Evolutionary conservation across 129 eudicot genomes (phyloP).

Genomic region (Centrapalus pauciflorus): DNA sequence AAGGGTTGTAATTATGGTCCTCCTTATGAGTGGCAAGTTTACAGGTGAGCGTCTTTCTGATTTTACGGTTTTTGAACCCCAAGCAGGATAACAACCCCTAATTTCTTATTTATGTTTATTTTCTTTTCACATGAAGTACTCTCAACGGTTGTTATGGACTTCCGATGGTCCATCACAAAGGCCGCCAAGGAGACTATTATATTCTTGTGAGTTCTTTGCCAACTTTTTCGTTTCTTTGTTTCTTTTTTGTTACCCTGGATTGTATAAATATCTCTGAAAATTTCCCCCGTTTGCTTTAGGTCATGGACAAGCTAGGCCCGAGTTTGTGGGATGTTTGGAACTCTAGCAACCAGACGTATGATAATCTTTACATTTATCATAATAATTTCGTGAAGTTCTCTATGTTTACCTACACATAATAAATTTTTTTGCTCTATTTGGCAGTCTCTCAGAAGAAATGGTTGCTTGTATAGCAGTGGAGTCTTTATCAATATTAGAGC

Average conservation of each 20-base stretch:
- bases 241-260: too few relatives aligned
- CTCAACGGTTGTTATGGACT: constrained; percentile 68
- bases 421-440: not conserved
- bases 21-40: constrained; percentile 77
- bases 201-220: constrained; percentile 40
- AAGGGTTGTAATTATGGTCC: constrained; percentile 78
- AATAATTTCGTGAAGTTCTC: not conserved
- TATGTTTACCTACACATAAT: not conserved
- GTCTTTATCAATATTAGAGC: constrained; percentile 63
- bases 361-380: not conserved
- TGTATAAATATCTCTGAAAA: not conserved
- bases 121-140: constrained; percentile 28
- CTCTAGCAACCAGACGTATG: constrained; percentile 39
- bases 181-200: constrained; percentile 67
- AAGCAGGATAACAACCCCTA: not conserved
- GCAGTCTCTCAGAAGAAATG: constrained; percentile 65
- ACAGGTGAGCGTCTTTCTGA: constrained; percentile 36
- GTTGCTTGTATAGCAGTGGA: constrained; percentile 81
- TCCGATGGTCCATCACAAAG: constrained; percentile 68
- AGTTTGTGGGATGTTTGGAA: constrained; percentile 89
- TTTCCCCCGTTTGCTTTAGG: constrained; percentile 25
- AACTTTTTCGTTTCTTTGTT: not conserved
- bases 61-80: not conserved
- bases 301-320: constrained; percentile 84
- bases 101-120: not conserved